These are phyloP conservation scores for Colletotrichum truncatum DNA, from an alignment of 2,329 filamentous ascomycete species.

Conservation along the genomic window DNA sequence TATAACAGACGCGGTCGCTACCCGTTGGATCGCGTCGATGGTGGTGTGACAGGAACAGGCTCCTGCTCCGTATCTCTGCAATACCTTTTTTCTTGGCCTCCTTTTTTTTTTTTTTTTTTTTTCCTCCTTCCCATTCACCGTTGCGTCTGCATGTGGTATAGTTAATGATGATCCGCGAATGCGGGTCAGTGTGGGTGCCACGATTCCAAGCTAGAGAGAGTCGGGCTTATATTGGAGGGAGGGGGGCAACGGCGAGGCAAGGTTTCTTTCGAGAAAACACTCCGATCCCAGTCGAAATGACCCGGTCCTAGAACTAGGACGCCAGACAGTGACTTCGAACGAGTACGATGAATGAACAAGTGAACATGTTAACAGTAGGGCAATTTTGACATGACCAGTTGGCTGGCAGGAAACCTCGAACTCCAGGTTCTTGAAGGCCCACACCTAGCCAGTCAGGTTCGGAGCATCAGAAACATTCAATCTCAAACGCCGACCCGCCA, in stretches of 20 bases:
- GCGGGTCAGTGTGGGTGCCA: constrained; percentile 22
- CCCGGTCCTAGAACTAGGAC: neutral
- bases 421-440: neutral
- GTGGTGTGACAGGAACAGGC: neutral
- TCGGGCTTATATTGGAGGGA: too few species aligned
- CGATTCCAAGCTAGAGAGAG: constrained; percentile 5
- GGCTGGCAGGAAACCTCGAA: constrained; percentile 4
- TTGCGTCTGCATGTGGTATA: constrained; percentile 11
- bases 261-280: neutral
- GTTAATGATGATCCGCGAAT: constrained; percentile 21
- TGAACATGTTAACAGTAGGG: constrained; percentile 3
- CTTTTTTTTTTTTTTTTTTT: neutral
- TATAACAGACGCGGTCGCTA: neutral
- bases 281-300: neutral
- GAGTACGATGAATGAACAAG: neutral
- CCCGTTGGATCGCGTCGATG: neutral
- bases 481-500: constrained; percentile 28
- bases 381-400: constrained; percentile 3
- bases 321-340: neutral
- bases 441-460: constrained; percentile 21
- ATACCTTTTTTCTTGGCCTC: neutral
- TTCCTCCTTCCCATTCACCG: neutral
- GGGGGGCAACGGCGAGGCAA: neutral
- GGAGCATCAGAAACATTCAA: constrained; percentile 29
- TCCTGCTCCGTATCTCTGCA: neutral